Base-by-base conservation (phyloP, 257 asterid species). In the Petrea volubilis region DNA sequence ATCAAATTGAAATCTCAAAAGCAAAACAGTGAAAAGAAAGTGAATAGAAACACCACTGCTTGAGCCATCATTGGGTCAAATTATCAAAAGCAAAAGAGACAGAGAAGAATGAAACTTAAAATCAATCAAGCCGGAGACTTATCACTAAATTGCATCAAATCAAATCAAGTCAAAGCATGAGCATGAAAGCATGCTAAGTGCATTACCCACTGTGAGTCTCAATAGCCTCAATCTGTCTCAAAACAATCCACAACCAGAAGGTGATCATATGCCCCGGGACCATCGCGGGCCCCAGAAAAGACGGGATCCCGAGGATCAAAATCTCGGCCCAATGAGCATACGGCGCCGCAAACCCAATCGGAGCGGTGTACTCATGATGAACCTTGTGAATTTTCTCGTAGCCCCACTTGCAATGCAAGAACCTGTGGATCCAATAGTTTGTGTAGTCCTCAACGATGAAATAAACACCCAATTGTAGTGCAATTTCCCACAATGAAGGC, bases 191-290 rank as follows among this genome's bases (percentile, higher is more conserved):
- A 87, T 77, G 97, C 83, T 51, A 76, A 84, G 81, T 79, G 91
- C 89, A 81, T 84, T 85, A 95, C 99, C 99, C 99, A 82, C 98
- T 88, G 84, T 95, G 99, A 82, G 99, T 89, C 81, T 95, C 97
- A 77, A 95, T 95, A 41, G 99, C 99, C 88, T 91, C 99, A 65
- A 90, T 83, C 87, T 92, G 98, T 83, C 99, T 95, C 73, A 90
- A 75, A 18, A 74, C 98, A 81, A 95, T 89, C 99, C 99, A 95
- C 75, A 87, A 20, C 99, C 99, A 95, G 83, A 95, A 90, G 4
- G 99, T 95, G 80, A 95, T 80, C 71, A 95, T 92, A 74, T 95
- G 99, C 0, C 99, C 98, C 0, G 99, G 99, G 80, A 51, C 97
- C 64, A 95, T 76, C 0, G 98, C 95, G 36, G 99, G 99, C 4